Evolutionary conservation across 192 early-diverging fungal species (phyloP), one percentile per base, ranked within the genome.

Genomic region (Phycomyces blakesleeanus): DNA sequence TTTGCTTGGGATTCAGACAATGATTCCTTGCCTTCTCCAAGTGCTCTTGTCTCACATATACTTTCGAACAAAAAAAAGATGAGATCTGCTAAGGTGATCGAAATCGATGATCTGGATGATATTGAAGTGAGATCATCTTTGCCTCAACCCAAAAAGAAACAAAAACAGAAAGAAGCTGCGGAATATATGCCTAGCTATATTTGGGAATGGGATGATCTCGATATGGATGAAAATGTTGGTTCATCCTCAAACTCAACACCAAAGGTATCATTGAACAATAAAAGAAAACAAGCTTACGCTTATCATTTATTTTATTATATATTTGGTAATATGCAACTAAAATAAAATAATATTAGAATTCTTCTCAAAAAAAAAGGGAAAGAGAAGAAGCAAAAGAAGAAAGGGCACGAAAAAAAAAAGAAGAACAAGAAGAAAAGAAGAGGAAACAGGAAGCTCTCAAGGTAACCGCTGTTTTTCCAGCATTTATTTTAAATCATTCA

Each of bases 301-400:
- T n/a, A n/a, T n/a, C n/a, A n/a, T n/a, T n/a, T 34, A 7, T 34
- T 34, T 34, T 2, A 34, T 2, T 34, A 34, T 34, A 34, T 5
- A 34, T 7, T 7, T 34, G 29, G 29, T 7, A 34, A 34, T 34
- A 34, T 34, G 2, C 7, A 34, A 5, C 29, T 5, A 34, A 2
- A 34, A 34, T 7, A 34, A 5, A 34, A 34, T 7, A 7, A 2
- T 34, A 34, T 34, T 34, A 34, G 29, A 7, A 34, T 7, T 34
- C 29, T 5, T 34, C 29, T 34, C 29, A 34, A 11, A 51, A 51
- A 37, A 29, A 29, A 55, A 25, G 39, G 24, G 12, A 21, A 29
- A 39, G 39, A 57, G 44, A 53, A 40, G 25, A 20, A 58, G 55
- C 39, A 22, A 57, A 38, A 44, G 55, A 66, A 47, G 44, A 57